Percentiles rank a stretch among this genome's conserved stretches.
phyloP scores from a whole-genome alignment of 805 yeast species.

The Millerago galiae region DNA sequence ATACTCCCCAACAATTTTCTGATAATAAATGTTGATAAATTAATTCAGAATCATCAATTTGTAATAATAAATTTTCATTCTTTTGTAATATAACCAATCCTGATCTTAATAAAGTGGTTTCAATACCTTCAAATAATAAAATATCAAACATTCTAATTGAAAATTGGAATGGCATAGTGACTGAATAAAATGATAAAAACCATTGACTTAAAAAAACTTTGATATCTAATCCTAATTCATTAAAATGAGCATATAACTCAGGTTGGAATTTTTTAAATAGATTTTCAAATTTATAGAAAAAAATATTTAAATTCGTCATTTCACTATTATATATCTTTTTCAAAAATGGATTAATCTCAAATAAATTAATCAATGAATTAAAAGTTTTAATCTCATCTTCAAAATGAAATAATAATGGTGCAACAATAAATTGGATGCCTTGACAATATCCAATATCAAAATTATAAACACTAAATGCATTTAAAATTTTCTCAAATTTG shows the following conservation, averaged over 20 bases:
- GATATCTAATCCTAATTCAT: conserved; percentile 31
- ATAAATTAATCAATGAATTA: conserved; percentile 46
- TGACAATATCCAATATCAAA: conserved; percentile 65
- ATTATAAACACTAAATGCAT: conserved; percentile 59
- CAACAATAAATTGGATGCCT: conserved; percentile 58
- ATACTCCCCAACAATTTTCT: conserved; percentile 36
- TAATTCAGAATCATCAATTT: conserved; percentile 34
- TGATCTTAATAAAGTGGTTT: conserved; percentile 48
- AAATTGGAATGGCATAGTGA: conserved; percentile 51
- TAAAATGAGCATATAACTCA: conserved; percentile 38
- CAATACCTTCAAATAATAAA: conserved; percentile 46
- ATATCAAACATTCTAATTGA: conserved; percentile 44
- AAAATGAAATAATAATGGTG: conserved; percentile 44
- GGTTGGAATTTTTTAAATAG: conserved; percentile 36
- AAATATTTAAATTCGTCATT: conserved; percentile 46
- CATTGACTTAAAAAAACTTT: conserved; percentile 53
- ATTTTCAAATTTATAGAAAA: conserved; percentile 45
- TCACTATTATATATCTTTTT: conserved; percentile 46
- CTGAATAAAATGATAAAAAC: conserved; percentile 56
- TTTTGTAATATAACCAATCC: conserved; percentile 45
- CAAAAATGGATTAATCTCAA: conserved; percentile 50
- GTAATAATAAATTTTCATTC: conserved; percentile 35
- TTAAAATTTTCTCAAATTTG: conserved; percentile 46
- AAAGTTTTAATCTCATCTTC: conserved; percentile 34
- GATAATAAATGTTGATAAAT: conserved; percentile 35